These are phyloP conservation scores for Hypoxylon sp. DNA, from an alignment of 2,329 filamentous ascomycete species.

Conservation along the genomic window DNA sequence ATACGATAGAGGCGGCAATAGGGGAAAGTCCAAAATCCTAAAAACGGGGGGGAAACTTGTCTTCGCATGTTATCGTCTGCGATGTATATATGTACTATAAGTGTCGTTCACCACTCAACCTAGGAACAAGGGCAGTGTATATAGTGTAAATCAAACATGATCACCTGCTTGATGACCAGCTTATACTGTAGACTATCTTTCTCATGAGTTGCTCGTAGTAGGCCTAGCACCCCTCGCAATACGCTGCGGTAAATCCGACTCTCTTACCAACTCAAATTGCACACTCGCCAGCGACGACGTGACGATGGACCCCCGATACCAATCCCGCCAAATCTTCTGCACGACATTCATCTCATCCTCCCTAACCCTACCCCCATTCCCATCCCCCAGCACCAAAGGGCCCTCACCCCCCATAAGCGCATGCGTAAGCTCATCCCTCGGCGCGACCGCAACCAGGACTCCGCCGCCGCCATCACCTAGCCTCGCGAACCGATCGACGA, in stretches of 20 bases:
- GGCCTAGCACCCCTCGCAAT: conserved; percentile 34
- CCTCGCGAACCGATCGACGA: conserved; percentile 61
- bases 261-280: conserved; percentile 62
- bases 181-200: conserved; percentile 2
- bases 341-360: conserved; percentile 56
- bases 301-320: conserved; percentile 60
- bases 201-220: not conserved
- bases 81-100: conserved; percentile 44
- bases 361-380: conserved; percentile 39
- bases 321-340: conserved; percentile 65
- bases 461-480: conserved; percentile 46
- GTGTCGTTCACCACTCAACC: conserved; percentile 50
- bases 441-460: conserved; percentile 60
- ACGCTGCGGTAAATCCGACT: conserved; percentile 59
- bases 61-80: conserved; percentile 2
- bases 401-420: conserved; percentile 49
- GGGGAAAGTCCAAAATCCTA: not conserved
- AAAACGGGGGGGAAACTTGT: conserved; percentile 10
- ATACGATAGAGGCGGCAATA: conserved; percentile 29
- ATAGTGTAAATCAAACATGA: conserved; percentile 30
- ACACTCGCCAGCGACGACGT: conserved; percentile 60
- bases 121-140: conserved; percentile 37
- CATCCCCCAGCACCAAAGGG: conserved; percentile 42
- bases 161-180: not conserved
- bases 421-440: conserved; percentile 56